Evolutionary conservation across 441 rosid genomes (phyloP), one percentile per base, ranked within the genome.

Genomic region (Erysimum pusillum): DNA sequence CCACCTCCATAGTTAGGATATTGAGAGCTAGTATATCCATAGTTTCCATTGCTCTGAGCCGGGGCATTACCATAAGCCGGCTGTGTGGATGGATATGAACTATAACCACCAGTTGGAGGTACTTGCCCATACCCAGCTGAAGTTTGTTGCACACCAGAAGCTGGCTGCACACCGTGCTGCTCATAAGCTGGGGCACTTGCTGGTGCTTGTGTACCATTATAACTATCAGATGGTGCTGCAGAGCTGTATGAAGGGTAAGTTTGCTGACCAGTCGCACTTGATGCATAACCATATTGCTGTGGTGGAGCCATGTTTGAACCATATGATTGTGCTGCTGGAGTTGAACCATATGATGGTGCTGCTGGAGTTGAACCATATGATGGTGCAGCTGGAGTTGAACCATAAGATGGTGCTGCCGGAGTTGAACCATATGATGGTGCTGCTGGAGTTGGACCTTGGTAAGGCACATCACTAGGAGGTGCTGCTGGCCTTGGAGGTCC

Each of bases 261-360:
- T 75, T 87, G 96, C 59, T 88, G 96, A 71, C 63, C 76, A 8
- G 89, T 76, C 15, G 85, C 94, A 69, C 84, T 84, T 46, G 93
- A 75, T 56, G 85, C 80, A 79, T 90, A 92, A 10, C 89, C 89
- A 73, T 89, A 91, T 69, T 89, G 89, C 81, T 91, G 95, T 72
- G 84, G 98, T 35, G 82, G 79, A 49, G 86, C 71, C 48, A 80
- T 79, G 75, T 67, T 87, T 14, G 85, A 38, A 63, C 90, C 90
- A 72, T 89, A 90, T 62, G 88, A 12, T 80, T 82, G 75, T 86
- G 89, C 80, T 87, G 92, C 72, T 83, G 97, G 77, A 44, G 86
- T 87, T 9, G 86, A 41, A 66, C 90, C 90, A 80, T 88, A 93
- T 81, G 91, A 22, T 74, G 86, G 79, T 79, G 83, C 73, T 84